These are phyloP conservation scores for Nicotiana paniculata DNA, from an alignment of 257 asterid genomes.

Conservation along the genomic window DNA sequence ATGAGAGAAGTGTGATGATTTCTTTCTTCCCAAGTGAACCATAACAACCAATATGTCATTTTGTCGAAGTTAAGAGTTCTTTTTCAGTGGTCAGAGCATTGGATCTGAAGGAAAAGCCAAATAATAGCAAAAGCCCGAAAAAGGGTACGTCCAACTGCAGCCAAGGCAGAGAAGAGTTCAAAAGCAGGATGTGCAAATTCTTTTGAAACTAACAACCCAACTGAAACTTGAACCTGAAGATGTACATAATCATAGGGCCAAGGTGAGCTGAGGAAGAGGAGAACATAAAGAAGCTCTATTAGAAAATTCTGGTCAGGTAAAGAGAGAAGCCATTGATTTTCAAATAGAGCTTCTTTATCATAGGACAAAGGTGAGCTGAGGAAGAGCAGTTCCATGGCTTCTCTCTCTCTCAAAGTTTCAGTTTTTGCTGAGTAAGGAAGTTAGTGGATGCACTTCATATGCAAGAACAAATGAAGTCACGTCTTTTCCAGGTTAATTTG, in stretches of 20 bases:
- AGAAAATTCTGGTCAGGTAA: no score
- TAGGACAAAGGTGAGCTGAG: no score
- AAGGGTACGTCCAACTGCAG: conserved; percentile 69
- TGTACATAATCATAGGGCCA: conserved; percentile 9
- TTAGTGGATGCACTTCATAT: background rate
- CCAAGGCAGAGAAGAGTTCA: conserved; percentile 55
- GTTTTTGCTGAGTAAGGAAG: background rate
- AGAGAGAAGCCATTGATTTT: no score
- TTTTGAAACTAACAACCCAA: conserved; percentile 62
- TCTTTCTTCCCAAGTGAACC: conserved; percentile 85
- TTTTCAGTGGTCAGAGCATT: conserved; percentile 66
- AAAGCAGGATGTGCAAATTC: conserved; percentile 81
- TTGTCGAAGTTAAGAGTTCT: conserved; percentile 90
- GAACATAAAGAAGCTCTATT: background rate
- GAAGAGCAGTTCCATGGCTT: no score
- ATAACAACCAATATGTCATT: conserved; percentile 61
- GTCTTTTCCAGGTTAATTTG: background rate
- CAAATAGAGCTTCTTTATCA: no score
- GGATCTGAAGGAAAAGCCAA: conserved; percentile 81
- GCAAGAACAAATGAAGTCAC: background rate
- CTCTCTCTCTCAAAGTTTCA: background rate
- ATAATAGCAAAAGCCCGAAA: conserved; percentile 84
- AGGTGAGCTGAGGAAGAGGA: conserved; percentile 8
- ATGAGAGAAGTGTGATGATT: conserved; percentile 47
- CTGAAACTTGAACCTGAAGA: conserved; percentile 58